Conservation (phyloP, 139 green algal species). For the Auxenochlorella protothecoides region DNA sequence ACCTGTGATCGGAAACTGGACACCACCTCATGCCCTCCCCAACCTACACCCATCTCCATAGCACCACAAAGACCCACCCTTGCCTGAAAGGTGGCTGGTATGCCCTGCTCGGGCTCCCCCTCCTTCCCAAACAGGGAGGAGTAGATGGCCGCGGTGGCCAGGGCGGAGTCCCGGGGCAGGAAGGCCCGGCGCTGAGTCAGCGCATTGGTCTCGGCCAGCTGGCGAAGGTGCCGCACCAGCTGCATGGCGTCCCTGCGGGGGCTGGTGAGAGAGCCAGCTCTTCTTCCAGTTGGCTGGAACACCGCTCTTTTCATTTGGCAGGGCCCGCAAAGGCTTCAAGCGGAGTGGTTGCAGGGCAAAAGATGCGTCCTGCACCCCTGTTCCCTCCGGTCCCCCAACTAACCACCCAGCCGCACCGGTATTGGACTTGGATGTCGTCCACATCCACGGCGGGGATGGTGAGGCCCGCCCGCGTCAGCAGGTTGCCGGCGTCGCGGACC, state of each 20-base stretch:
- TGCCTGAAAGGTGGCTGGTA: slow-evolving; percentile 38
- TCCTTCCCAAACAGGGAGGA: slow-evolving; percentile 39
- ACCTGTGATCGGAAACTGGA: no score
- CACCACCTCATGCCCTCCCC: no score
- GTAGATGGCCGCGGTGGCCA: slow-evolving; percentile 51
- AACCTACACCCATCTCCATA: not conserved
- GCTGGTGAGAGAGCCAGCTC: not conserved
- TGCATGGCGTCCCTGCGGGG: slow-evolving; percentile 19
- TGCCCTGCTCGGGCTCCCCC: slow-evolving; percentile 15
- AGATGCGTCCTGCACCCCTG: no score
- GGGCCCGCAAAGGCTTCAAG: no score
- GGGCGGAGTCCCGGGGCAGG: slow-evolving; percentile 44
- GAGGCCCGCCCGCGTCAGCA: slow-evolving; percentile 57
- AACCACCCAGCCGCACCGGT: slow-evolving; percentile 11
- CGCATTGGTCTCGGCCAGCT: slow-evolving; percentile 67
- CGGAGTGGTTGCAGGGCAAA: no score
- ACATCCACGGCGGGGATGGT: slow-evolving; percentile 66
- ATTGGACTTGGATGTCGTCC: slow-evolving; percentile 57
- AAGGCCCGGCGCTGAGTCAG: slow-evolving; percentile 18
- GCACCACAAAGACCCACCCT: not conserved
- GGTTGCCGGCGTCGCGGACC: slow-evolving; percentile 65
- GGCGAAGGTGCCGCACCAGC: slow-evolving; percentile 54
- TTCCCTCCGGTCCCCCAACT: not conserved
- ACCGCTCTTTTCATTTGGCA: no score
- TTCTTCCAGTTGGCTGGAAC: no score